Evolutionary conservation across 345 rosid genomes (phyloP).

Genomic region (Barbarea vulgaris): DNA sequence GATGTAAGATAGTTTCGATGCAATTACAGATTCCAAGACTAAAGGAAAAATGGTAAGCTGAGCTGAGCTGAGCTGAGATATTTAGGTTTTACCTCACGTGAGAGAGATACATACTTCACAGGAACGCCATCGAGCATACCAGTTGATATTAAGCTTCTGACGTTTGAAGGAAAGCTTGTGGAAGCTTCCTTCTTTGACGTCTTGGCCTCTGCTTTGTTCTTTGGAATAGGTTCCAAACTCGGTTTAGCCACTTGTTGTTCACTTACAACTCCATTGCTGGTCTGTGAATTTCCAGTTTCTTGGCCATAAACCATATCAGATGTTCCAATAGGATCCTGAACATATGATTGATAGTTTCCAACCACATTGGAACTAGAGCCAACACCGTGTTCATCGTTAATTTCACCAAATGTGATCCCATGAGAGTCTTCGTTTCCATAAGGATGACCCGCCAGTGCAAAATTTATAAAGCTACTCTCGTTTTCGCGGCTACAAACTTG

Average conservation of each 20-base stretch:
- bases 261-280: constrained; percentile 34
- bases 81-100: constrained; percentile 69
- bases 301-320: constrained; percentile 47
- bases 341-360: constrained; percentile 51
- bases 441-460: constrained; percentile 50
- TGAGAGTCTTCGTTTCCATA: constrained; percentile 58
- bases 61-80: background rate
- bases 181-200: constrained; percentile 73
- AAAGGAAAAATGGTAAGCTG: background rate
- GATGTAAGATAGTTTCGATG: constrained; percentile 18
- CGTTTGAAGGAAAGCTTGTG: constrained; percentile 91
- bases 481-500: constrained; percentile 48
- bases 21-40: constrained; percentile 5
- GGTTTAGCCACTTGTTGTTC: constrained; percentile 45
- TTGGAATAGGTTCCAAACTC: constrained; percentile 52
- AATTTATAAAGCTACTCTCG: constrained; percentile 50
- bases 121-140: constrained; percentile 95
- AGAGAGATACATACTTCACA: constrained; percentile 74
- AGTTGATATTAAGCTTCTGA: constrained; percentile 87
- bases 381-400: constrained; percentile 53
- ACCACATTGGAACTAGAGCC: constrained; percentile 48
- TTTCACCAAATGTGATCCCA: constrained; percentile 64
- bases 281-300: constrained; percentile 45
- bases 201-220: constrained; percentile 61
- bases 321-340: constrained; percentile 49